These are phyloP conservation scores for Ramichloridium luteum DNA, from an alignment of 2,329 filamentous ascomycete species.

Conservation along the genomic window DNA sequence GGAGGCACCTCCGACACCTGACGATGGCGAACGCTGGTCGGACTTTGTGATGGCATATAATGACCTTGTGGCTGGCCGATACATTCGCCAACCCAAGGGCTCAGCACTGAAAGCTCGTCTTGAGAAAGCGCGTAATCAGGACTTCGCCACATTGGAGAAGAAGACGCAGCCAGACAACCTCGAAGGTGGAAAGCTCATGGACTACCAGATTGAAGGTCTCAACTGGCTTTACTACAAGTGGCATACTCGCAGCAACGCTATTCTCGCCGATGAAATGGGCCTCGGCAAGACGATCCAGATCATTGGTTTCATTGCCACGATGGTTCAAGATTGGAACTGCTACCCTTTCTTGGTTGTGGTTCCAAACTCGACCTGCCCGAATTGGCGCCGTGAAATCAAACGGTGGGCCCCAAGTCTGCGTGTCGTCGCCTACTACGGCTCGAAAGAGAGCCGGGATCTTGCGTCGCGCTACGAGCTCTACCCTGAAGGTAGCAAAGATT, in stretches of 20 bases:
- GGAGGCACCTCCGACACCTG: constrained; percentile 61
- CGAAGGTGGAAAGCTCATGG: constrained; percentile 72
- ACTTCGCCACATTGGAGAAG: constrained; percentile 53
- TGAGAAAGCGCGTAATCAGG: constrained; percentile 52
- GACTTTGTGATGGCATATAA: constrained; percentile 76
- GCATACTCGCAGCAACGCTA: constrained; percentile 68
- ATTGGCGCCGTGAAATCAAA: constrained; percentile 94
- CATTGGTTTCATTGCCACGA: constrained; percentile 63
- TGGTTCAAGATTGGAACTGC: constrained; percentile 52
- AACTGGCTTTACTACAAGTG: constrained; percentile 95
- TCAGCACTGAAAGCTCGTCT: constrained; percentile 54
- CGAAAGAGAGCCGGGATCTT: constrained; percentile 58
- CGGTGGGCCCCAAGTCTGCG: constrained; percentile 77
- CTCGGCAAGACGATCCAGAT: constrained; percentile 95
- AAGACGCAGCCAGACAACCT: constrained; percentile 61
- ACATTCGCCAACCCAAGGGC: constrained; percentile 50
- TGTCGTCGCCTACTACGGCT: constrained; percentile 88
- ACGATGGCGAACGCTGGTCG: constrained; percentile 57
- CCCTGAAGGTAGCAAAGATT: constrained; percentile 48
- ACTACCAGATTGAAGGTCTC: constrained; percentile 81
- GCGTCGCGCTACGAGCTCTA: constrained; percentile 79
- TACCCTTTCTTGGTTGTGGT: constrained; percentile 91
- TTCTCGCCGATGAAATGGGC: constrained; percentile 96
- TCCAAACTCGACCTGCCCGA: constrained; percentile 90
- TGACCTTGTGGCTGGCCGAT: constrained; percentile 70